A percentile compares a stretch with the other conserved stretches of the same genome.
Conservation (phyloP, 495 filamentous ascomycete species). For the Penicillium egyptiacum region DNA sequence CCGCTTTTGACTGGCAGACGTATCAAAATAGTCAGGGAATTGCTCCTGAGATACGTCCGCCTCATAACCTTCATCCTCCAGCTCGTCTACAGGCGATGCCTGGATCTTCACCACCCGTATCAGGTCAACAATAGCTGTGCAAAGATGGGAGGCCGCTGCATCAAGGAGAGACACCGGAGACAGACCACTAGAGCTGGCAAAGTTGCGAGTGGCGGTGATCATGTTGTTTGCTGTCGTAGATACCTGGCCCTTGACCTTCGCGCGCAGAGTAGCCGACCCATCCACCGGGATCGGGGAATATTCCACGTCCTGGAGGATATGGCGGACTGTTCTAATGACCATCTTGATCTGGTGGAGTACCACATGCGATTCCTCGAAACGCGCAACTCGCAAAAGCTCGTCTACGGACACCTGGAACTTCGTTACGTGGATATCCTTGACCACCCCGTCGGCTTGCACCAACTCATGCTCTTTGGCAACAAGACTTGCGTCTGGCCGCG, state of each 20-base stretch:
- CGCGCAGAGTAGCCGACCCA: slow-evolving; percentile 43
- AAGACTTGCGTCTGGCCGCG: slow-evolving; percentile 60
- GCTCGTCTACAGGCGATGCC: slow-evolving; percentile 67
- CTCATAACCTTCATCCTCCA: slow-evolving; percentile 73
- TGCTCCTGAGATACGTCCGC: slow-evolving; percentile 43
- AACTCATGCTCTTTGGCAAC: slow-evolving; percentile 70
- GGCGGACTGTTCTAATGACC: slow-evolving; percentile 75
- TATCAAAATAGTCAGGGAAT: slow-evolving; percentile 50
- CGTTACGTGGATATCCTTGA: slow-evolving; percentile 90
- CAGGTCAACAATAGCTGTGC: slow-evolving; percentile 80
- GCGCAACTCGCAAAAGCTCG: slow-evolving; percentile 78
- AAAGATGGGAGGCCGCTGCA: slow-evolving; percentile 91
- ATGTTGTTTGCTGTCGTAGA: slow-evolving; percentile 93
- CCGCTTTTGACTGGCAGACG: slow-evolving; percentile 45
- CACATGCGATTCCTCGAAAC: slow-evolving; percentile 65
- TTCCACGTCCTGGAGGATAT: slow-evolving; percentile 77
- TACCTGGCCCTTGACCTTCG: slow-evolving; percentile 73
- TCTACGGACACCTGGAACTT: slow-evolving; percentile 95
- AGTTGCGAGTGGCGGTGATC: slow-evolving; percentile 91
- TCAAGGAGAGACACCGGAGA: slow-evolving; percentile 93
- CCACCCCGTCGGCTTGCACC: slow-evolving; percentile 67
- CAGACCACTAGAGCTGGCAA: slow-evolving; percentile 74
- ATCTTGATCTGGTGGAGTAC: slow-evolving; percentile 79
- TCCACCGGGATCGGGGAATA: slow-evolving; percentile 47
- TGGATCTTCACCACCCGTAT: slow-evolving; percentile 81